These are phyloP conservation scores for Theileria parva DNA, from an alignment of 169 alveolate species.

Conservation along the genomic window DNA sequence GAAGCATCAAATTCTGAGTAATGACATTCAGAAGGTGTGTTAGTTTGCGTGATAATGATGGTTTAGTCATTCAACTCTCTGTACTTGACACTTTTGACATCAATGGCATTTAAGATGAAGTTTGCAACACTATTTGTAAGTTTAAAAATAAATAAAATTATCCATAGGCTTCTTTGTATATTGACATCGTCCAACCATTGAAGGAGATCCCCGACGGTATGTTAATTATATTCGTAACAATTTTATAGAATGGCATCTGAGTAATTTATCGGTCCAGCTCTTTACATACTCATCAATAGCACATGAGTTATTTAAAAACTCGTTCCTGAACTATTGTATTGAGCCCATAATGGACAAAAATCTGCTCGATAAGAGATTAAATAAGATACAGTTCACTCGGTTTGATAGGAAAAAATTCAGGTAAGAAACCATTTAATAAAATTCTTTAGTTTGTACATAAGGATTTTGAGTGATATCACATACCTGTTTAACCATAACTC, in stretches of 20 bases:
- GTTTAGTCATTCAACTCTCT: constrained; percentile 37
- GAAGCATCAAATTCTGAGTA: constrained; percentile 35
- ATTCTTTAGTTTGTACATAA: constrained; percentile 22
- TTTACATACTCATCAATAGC: constrained; percentile 60
- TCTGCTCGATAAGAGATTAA: constrained; percentile 6
- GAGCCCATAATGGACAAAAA: constrained; percentile 21
- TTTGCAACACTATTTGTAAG: constrained; percentile 54
- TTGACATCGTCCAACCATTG: constrained; percentile 48
- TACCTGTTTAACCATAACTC: constrained; percentile 46
- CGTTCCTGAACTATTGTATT: constrained; percentile 39
- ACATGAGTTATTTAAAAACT: neutral
- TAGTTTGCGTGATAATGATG: neutral
- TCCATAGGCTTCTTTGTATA: constrained; percentile 29
- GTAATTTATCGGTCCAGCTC: constrained; percentile 63
- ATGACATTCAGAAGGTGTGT: constrained; percentile 29
- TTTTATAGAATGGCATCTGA: constrained; percentile 50
- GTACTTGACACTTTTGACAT: constrained; percentile 59
- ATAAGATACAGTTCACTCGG: constrained; percentile 30
- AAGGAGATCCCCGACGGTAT: constrained; percentile 43
- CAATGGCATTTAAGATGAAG: constrained; percentile 39
- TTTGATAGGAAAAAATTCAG: constrained; percentile 34
- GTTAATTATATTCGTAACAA: neutral
- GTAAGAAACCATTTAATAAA: neutral
- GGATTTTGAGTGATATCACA: constrained; percentile 41
- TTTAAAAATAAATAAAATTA: neutral